phyloP scores from a whole-genome alignment of 306 rosid genomes.

The Acacia acuminata region DNA sequence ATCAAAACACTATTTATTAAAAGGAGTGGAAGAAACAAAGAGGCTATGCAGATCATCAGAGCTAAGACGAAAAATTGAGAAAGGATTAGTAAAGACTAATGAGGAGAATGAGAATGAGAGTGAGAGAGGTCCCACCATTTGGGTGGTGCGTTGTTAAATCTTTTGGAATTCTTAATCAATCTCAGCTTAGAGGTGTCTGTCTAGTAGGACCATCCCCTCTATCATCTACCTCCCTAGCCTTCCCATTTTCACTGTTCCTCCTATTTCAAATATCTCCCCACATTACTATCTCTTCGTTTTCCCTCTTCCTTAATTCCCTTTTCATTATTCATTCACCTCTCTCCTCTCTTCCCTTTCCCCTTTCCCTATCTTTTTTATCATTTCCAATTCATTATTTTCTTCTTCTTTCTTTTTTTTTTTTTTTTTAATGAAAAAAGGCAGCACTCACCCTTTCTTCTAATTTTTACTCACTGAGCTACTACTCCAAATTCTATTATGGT shows the following conservation, averaged over 20 bases:
- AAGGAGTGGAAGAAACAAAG: not conserved
- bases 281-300: not conserved
- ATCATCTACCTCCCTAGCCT: not conserved
- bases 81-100: too few species aligned
- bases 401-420: too few species aligned
- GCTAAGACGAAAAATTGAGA: too few species aligned
- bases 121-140: constrained; percentile 22
- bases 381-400: too few species aligned
- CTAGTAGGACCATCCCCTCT: constrained; percentile 9
- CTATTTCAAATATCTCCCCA: not conserved
- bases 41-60: too few species aligned
- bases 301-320: not conserved
- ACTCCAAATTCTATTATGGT: too few species aligned
- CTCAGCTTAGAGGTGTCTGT: not conserved
- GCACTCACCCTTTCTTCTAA: not conserved
- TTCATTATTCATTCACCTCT: not conserved
- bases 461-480: not conserved
- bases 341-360: not conserved
- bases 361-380: too few species aligned
- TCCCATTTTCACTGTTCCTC: not conserved
- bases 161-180: not conserved
- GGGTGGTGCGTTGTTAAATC: not conserved
- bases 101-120: not conserved
- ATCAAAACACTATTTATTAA: too few species aligned
- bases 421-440: not conserved